A percentile compares a stretch with the other conserved stretches of the same genome.
phyloP scores from a whole-genome alignment of 2,329 filamentous ascomycete genomes.

The Calonectria pteridis region DNA sequence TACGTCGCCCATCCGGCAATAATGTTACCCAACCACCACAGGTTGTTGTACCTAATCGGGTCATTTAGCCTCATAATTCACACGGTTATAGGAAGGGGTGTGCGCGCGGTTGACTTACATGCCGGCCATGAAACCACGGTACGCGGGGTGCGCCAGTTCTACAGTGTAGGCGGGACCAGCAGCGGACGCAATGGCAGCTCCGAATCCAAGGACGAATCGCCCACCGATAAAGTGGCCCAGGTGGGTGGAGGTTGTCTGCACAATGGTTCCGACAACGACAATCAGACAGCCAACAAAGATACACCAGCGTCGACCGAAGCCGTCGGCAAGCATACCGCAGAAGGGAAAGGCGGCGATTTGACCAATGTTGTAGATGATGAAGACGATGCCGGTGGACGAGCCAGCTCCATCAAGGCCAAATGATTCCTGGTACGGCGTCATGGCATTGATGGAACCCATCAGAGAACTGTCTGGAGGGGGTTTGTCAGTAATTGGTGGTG shows the following conservation, averaged over 20 bases:
- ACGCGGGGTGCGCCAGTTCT: slow-evolving; percentile 73
- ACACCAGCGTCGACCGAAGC: slow-evolving; percentile 40
- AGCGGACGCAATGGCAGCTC: slow-evolving; percentile 69
- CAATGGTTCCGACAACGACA: slow-evolving; percentile 54
- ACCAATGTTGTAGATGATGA: slow-evolving; percentile 34
- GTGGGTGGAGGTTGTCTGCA: slow-evolving; percentile 49
- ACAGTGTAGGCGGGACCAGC: slow-evolving; percentile 73
- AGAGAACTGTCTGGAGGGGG: slow-evolving; percentile 53
- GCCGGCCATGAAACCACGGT: slow-evolving; percentile 70
- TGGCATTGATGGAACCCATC: slow-evolving; percentile 64
- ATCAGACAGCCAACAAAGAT: slow-evolving; percentile 68
- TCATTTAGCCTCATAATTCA: background rate
- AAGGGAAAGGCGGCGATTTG: slow-evolving; percentile 31
- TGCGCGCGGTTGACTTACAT: slow-evolving; percentile 48
- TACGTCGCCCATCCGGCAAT: slow-evolving; percentile 59
- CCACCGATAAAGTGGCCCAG: slow-evolving; percentile 67
- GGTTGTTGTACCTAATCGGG: slow-evolving; percentile 18
- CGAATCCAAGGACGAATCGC: slow-evolving; percentile 66
- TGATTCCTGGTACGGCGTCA: slow-evolving; percentile 62
- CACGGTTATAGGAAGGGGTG: background rate
- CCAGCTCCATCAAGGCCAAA: slow-evolving; percentile 61
- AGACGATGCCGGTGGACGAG: slow-evolving; percentile 48
- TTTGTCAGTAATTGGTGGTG: background rate
- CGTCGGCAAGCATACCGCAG: slow-evolving; percentile 21
- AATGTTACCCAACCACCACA: slow-evolving; percentile 28